Percentiles rank a stretch among this genome's conserved stretches.
Evolutionary conservation across 106 monocot genomes (phyloP).

Genomic region (Cymbidium sinense): DNA sequence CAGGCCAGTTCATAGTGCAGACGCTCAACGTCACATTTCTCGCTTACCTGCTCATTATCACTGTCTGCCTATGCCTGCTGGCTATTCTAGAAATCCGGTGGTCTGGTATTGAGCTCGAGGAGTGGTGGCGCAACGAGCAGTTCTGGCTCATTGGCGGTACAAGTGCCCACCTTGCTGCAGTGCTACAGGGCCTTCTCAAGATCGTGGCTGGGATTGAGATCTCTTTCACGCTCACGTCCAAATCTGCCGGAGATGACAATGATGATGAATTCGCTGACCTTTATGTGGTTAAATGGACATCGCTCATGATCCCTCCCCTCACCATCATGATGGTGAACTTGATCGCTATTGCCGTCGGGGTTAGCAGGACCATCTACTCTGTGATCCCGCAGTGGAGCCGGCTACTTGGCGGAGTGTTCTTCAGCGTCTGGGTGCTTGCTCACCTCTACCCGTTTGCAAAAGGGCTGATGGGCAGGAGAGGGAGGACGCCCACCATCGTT

Average conservation of each 20-base stretch:
- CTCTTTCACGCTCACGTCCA: conserved; percentile 50
- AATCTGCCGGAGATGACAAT: conserved; percentile 27
- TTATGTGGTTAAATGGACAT: conserved; percentile 33
- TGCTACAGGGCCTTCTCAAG: conserved; percentile 64
- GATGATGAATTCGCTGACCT: conserved; percentile 54
- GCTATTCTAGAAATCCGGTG: conserved; percentile 67
- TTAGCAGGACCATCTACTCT: conserved; percentile 55
- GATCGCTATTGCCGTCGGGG: conserved; percentile 47
- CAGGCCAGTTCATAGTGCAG: conserved; percentile 75
- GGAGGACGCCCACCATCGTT: conserved; percentile 48
- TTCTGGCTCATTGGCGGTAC: conserved; percentile 77
- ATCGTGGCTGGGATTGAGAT: conserved; percentile 51
- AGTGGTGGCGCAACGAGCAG: conserved; percentile 77
- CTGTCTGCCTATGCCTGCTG: conserved; percentile 43
- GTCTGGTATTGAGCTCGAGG: conserved; percentile 69
- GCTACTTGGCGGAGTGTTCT: conserved; percentile 57
- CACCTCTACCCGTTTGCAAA: conserved; percentile 62
- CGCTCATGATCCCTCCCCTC: conserved; percentile 42
- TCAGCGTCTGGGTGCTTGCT: conserved; percentile 60
- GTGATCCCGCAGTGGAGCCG: conserved; percentile 63
- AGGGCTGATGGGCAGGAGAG: conserved; percentile 49
- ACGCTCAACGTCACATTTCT: conserved; percentile 61
- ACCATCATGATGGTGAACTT: conserved; percentile 64
- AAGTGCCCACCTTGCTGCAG: conserved; percentile 66
- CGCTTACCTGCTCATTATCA: conserved; percentile 52